Conservation (phyloP, 2,329 filamentous ascomycete species). For the Fusarium xyrophilum region DNA sequence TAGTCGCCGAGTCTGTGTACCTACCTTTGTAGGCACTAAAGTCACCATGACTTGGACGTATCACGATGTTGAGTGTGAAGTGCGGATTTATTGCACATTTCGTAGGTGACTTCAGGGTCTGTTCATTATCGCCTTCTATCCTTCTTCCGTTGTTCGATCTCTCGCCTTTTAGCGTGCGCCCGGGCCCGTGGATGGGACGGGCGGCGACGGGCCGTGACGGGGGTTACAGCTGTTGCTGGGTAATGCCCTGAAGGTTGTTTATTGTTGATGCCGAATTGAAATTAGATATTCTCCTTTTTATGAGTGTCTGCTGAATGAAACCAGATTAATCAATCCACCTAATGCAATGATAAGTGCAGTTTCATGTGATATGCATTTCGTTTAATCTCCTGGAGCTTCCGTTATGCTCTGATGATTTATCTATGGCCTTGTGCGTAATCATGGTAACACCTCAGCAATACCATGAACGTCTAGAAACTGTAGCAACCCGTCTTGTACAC, state of each 20-base stretch:
- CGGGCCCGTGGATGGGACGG: slow-evolving; percentile 11
- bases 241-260: slow-evolving; percentile 13
- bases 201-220: slow-evolving; percentile 23
- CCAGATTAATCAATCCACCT: neutral
- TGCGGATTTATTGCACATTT: neutral
- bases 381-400: slow-evolving; percentile 2
- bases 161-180: slow-evolving; percentile 16
- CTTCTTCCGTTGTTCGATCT: slow-evolving; percentile 13
- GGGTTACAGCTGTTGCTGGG: slow-evolving; percentile 7
- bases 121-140: neutral
- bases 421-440: neutral
- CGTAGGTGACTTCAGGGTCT: slow-evolving; percentile 9
- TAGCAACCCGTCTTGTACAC: slow-evolving; percentile 18
- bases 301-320: neutral
- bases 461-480: slow-evolving; percentile 18
- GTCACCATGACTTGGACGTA: neutral
- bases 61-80: neutral
- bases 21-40: too few species aligned
- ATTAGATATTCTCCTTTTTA: slow-evolving; percentile 3
- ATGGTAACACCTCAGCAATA: neutral
- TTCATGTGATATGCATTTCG: neutral
- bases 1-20: neutral
- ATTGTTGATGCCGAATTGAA: slow-evolving; percentile 15
- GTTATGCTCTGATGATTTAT: slow-evolving; percentile 7
- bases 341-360: slow-evolving; percentile 3